A percentile compares a stretch with the other conserved stretches of the same genome.
These are phyloP conservation scores for Aristolochia fimbriata DNA, from an alignment of 164 flowering plant species.

Conservation along the genomic window DNA sequence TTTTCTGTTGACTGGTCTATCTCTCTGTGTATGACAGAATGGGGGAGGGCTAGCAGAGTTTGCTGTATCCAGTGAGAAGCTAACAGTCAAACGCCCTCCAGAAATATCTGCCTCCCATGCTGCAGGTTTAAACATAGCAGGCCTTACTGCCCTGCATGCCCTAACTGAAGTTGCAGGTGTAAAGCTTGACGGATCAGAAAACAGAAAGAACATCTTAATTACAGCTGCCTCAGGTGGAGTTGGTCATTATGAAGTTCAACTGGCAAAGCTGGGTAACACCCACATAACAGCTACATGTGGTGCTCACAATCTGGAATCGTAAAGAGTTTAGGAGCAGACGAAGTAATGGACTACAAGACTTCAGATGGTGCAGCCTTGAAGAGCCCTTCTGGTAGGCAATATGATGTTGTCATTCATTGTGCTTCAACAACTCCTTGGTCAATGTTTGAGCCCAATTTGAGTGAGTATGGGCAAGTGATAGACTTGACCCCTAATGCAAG, in stretches of 20 bases:
- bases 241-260: conserved; percentile 43
- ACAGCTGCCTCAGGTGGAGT: conserved; percentile 54
- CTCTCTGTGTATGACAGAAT: conserved; percentile 11
- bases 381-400: conserved; percentile 45
- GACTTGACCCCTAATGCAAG: conserved; percentile 25
- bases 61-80: conserved; percentile 22
- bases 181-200: conserved; percentile 30
- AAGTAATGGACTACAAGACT: conserved; percentile 42
- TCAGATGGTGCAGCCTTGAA: conserved; percentile 36
- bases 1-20: not conserved
- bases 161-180: conserved; percentile 33
- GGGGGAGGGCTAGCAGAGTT: conserved; percentile 48
- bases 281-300: conserved; percentile 55
- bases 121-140: conserved; percentile 40
- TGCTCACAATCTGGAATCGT: conserved; percentile 37
- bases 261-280: conserved; percentile 43
- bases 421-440: conserved; percentile 35
- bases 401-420: conserved; percentile 41
- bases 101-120: conserved; percentile 42
- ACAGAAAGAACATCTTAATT: conserved; percentile 28
- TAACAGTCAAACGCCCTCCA: conserved; percentile 31
- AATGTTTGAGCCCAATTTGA: conserved; percentile 36
- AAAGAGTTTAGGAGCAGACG: conserved; percentile 45
- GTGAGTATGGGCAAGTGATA: conserved; percentile 31
- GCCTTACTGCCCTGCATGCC: conserved; percentile 37